Evolutionary conservation across 805 yeast genomes (phyloP).

Genomic region (Ogataea kodamae): DNA sequence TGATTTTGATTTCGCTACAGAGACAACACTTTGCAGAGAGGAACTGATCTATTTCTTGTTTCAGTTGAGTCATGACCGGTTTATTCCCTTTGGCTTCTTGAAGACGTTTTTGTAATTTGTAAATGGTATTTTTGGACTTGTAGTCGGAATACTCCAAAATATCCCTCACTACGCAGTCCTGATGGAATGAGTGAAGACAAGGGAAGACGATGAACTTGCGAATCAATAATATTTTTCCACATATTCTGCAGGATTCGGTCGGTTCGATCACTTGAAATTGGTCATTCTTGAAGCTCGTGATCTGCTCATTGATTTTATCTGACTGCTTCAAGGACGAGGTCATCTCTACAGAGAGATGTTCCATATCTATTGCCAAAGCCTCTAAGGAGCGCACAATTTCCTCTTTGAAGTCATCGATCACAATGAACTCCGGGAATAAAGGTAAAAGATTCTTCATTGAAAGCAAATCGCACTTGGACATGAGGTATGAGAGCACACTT

Average conservation of each 20-base stretch:
- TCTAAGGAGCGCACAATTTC: conserved; percentile 81
- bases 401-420: conserved; percentile 78
- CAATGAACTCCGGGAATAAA: conserved; percentile 76
- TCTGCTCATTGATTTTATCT: conserved; percentile 56
- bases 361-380: conserved; percentile 62
- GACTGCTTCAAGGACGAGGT: conserved; percentile 61
- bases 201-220: conserved; percentile 80
- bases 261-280: conserved; percentile 71
- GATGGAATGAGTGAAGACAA: conserved; percentile 86
- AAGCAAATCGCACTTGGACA: conserved; percentile 46
- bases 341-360: conserved; percentile 69
- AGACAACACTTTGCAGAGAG: conserved; percentile 65
- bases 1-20: conserved; percentile 73
- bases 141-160: conserved; percentile 64
- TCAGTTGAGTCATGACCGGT: conserved; percentile 28
- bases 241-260: conserved; percentile 75
- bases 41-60: conserved; percentile 53
- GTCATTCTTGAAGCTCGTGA: conserved; percentile 45
- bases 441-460: conserved; percentile 81
- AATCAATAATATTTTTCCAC: conserved; percentile 65
- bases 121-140: conserved; percentile 58
- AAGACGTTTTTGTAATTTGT: conserved; percentile 46
- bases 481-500: conserved; percentile 34
- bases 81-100: conserved; percentile 36
- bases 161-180: conserved; percentile 72